Evolutionary conservation across 2,329 filamentous ascomycete species (phyloP), one percentile per base, ranked within the genome.

Genomic region (Coleophoma cylindrospora): DNA sequence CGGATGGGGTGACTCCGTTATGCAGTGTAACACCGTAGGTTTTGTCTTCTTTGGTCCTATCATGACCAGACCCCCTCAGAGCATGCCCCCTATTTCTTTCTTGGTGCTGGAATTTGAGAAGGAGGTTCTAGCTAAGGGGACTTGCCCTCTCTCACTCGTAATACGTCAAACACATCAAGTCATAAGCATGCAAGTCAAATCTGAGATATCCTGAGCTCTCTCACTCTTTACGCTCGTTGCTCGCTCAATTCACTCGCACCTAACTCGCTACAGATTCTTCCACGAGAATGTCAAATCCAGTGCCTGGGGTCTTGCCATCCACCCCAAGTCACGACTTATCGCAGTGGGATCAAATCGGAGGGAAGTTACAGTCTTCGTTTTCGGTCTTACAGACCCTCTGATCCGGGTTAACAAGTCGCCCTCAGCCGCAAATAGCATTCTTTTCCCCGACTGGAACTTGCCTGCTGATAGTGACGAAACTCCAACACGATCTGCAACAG

Each of bases 221-320:
- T 2, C 9, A 27, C 27, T 2, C 4, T 27, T 27, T 10, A 6
- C 27, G 9, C 27, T 27, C 51, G 9, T n/a, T 19, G 10, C 34
- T 40, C 13, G 19, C 13, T 43, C 43, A 17, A 37, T 6, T 21
- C 10, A 15, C 7, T 2, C 3, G 8, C 2, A n/a, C 7, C 52
- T 55, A 50, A 54, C 17, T 19, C 11, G 11, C 19, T 17, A 19
- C 45, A 61, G 57, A 9, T 88, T 95, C 62, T 88, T 96, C 50
- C 80, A 83, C 51, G 80, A 87, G 36, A 91, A 87, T 63, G 90
- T 96, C 2, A 80, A 81, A 1, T 71, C 70, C 21, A 92, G 89
- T 52, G 92, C 91, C 2, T 99, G 94, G 94, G 94, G 92, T 0
- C 47, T 69, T 96, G 44, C 90, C 8, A 77, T 96, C 11, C 92